phyloP scores from a whole-genome alignment of 139 green algal species.

The Chlorella sp. region DNA sequence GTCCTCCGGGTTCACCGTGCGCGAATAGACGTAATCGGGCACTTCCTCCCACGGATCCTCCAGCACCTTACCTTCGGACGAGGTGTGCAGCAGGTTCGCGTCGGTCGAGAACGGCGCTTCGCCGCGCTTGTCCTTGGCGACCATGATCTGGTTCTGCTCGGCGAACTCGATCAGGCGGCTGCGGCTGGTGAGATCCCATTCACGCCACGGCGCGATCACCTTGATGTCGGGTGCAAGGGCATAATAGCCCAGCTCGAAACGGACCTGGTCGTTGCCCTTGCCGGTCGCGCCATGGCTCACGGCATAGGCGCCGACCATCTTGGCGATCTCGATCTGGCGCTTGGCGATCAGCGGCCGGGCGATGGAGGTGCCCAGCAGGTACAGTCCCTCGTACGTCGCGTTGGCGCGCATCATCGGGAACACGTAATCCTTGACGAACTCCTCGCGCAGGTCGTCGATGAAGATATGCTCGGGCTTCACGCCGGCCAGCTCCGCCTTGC shows the following conservation, averaged over 20 bases:
- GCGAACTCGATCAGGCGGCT: conserved; percentile 93
- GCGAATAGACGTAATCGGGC: conserved; percentile 91
- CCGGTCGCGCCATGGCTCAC: conserved; percentile 98
- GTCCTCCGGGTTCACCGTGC: conserved; percentile 89
- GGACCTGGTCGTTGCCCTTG: conserved; percentile 99
- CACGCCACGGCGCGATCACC: conserved; percentile 98
- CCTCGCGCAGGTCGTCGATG: conserved; percentile 97
- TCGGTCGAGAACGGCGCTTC: conserved; percentile 96
- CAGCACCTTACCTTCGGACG: conserved; percentile 89
- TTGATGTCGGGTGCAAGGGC: conserved; percentile 97
- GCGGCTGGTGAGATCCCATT: conserved; percentile 96
- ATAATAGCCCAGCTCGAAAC: conserved; percentile 96
- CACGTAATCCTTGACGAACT: conserved; percentile 98
- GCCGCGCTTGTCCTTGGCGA: conserved; percentile 87
- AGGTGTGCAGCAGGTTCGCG: conserved; percentile 98
- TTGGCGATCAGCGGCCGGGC: conserved; percentile 99
- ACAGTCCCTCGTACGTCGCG: conserved; percentile 96
- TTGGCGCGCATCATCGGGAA: conserved; percentile 99
- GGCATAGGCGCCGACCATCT: conserved; percentile 90
- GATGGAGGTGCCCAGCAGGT: conserved; percentile 99
- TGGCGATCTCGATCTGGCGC: conserved; percentile 98
- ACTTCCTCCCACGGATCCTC: conserved; percentile 94
- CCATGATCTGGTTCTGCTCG: conserved; percentile 69
- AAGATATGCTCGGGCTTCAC: conserved; percentile 98
- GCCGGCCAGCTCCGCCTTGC: conserved; percentile 91